Evolutionary conservation across 495 filamentous ascomycete species (phyloP).

Genomic region (Xylaria venustula): DNA sequence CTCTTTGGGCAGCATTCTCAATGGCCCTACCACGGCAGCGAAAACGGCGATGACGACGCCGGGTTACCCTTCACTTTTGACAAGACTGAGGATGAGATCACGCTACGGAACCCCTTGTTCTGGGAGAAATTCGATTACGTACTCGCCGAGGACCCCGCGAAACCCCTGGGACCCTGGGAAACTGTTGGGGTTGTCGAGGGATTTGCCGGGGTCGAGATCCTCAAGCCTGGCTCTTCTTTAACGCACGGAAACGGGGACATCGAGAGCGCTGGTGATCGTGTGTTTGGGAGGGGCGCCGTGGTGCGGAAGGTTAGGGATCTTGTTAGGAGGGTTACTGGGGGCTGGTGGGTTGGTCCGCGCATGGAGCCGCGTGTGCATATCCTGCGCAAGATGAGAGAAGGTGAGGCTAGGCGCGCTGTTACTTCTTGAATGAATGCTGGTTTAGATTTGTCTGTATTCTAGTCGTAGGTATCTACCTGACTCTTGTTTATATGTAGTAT

Average conservation of each 20-base stretch:
- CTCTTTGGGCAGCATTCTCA: conserved; percentile 65
- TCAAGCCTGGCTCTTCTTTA: conserved; percentile 43
- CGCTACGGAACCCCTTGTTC: conserved; percentile 62
- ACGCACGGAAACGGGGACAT: conserved; percentile 17
- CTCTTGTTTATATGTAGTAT: too few relatives aligned
- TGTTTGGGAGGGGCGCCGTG: conserved; percentile 34
- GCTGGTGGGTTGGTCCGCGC: conserved; percentile 63
- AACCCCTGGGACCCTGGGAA: conserved; percentile 63
- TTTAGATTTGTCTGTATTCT: too few relatives aligned
- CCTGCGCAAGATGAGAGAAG: conserved; percentile 45
- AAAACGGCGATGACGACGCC: conserved; percentile 15
- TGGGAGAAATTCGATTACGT: conserved; percentile 84
- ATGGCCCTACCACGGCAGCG: too few relatives aligned
- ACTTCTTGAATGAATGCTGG: conserved; percentile 20
- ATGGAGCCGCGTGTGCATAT: conserved; percentile 61
- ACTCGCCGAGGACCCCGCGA: conserved; percentile 64
- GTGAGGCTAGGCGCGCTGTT: conserved; percentile 27
- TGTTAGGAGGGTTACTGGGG: conserved; percentile 44
- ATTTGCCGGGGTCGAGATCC: conserved; percentile 66
- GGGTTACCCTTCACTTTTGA: conserved; percentile 48
- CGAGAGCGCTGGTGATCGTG: conserved; percentile 26
- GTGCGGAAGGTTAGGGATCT: conserved; percentile 30
- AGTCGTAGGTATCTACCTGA: too few relatives aligned
- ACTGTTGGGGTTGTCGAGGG: conserved; percentile 65
- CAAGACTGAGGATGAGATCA: conserved; percentile 60